Evolutionary conservation across 1,284 basidiomycete genomes (phyloP).

Genomic region (Chiua sp.): DNA sequence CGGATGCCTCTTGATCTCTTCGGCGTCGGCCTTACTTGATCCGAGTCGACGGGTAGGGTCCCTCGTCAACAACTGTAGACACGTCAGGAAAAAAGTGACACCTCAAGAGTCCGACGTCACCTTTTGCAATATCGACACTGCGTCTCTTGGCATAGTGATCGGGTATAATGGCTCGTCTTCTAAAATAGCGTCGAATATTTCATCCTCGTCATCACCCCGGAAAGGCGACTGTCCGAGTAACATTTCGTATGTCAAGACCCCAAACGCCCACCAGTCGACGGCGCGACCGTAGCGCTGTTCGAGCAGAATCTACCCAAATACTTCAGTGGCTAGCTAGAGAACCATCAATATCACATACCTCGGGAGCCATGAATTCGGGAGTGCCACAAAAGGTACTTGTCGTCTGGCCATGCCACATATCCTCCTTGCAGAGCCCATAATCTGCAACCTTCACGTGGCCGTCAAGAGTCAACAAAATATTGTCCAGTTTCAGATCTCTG

Average conservation of each 20-base stretch:
- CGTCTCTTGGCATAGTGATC: constrained; percentile 99
- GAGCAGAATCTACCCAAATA: constrained; percentile 79
- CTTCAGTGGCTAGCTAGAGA: constrained; percentile 1
- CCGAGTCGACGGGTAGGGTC: constrained; percentile 96
- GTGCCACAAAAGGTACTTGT: constrained; percentile 99
- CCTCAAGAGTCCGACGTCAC: constrained; percentile 45
- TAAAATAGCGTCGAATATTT: constrained; percentile 99
- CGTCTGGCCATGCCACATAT: constrained; percentile 98
- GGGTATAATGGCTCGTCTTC: constrained; percentile 99
- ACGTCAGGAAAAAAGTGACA: constrained; percentile 13
- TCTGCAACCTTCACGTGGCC: constrained; percentile 99
- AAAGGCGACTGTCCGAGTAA: constrained; percentile 98
- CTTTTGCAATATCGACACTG: constrained; percentile 95
- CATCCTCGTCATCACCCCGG: constrained; percentile 99
- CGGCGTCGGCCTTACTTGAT: constrained; percentile 92
- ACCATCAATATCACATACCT: constrained; percentile 58
- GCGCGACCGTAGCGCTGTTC: constrained; percentile 98
- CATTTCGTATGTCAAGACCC: constrained; percentile 99
- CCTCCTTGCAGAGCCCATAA: constrained; percentile 99
- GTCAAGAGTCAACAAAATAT: constrained; percentile 96
- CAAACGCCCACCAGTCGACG: constrained; percentile 99
- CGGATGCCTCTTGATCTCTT: constrained; percentile 96
- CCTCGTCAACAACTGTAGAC: constrained; percentile 83
- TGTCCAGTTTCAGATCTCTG: constrained; percentile 98
- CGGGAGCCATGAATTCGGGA: constrained; percentile 99